These are phyloP conservation scores for Venturia asperata DNA, from an alignment of 2,329 filamentous ascomycete genomes.

Conservation along the genomic window DNA sequence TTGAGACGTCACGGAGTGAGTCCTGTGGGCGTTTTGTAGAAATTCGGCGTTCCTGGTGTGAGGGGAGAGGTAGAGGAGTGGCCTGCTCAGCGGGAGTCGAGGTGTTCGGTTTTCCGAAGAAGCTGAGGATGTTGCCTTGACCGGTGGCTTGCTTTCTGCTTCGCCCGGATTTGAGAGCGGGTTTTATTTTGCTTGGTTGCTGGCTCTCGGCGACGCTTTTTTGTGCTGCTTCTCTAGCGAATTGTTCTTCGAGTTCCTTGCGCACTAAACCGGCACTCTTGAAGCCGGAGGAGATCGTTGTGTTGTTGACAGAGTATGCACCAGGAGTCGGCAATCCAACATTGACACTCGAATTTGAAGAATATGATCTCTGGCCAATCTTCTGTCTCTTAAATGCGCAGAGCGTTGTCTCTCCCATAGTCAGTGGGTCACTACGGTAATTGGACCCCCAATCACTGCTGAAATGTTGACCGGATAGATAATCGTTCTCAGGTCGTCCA, in stretches of 20 bases:
- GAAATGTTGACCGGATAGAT: constrained; percentile 21
- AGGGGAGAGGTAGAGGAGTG: background rate
- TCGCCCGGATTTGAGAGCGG: background rate
- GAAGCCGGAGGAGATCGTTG: constrained; percentile 15
- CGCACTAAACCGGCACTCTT: background rate
- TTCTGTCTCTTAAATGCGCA: constrained; percentile 34
- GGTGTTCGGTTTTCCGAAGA: constrained; percentile 26
- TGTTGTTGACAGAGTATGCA: constrained; percentile 12
- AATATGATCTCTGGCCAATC: constrained; percentile 22
- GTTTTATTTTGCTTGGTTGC: background rate
- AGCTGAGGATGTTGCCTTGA: constrained; percentile 11
- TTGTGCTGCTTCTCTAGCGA: constrained; percentile 3
- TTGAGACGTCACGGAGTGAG: background rate
- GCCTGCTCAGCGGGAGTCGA: constrained; percentile 20
- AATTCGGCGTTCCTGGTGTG: background rate
- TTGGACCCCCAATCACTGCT: constrained; percentile 11
- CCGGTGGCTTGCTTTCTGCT: background rate
- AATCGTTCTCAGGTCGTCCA: constrained; percentile 25
- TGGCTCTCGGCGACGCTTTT: background rate
- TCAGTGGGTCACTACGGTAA: constrained; percentile 25
- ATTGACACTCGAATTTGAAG: background rate
- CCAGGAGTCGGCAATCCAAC: background rate
- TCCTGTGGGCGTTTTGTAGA: background rate
- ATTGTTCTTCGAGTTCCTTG: background rate
- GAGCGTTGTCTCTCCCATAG: constrained; percentile 26